Conservation (phyloP, 2,329 filamentous ascomycete genomes). For the Penicillium corylophilum region DNA sequence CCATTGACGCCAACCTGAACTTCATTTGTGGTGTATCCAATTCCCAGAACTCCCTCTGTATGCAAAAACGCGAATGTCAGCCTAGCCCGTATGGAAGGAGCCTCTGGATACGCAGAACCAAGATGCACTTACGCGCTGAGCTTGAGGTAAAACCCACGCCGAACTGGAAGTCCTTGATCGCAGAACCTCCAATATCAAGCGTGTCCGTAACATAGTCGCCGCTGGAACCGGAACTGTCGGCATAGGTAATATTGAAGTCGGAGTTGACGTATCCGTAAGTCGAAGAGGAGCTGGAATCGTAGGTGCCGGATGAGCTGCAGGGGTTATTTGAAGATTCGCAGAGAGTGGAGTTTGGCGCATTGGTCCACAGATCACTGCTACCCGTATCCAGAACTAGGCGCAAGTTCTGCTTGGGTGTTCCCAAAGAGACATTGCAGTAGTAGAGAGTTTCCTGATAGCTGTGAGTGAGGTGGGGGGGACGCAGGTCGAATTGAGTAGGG, state of each 20-base stretch:
- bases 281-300: conserved; percentile 61
- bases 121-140: conserved; percentile 41
- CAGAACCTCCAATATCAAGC: conserved; percentile 55
- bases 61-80: background rate
- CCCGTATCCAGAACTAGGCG: conserved; percentile 62
- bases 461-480: background rate
- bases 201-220: conserved; percentile 82
- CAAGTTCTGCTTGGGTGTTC: conserved; percentile 57
- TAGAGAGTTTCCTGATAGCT: conserved; percentile 53
- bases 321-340: conserved; percentile 43
- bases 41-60: conserved; percentile 74
- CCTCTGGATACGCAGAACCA: background rate
- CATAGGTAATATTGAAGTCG: conserved; percentile 84
- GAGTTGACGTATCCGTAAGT: conserved; percentile 72
- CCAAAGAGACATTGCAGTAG: conserved; percentile 57
- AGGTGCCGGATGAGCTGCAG: conserved; percentile 53
- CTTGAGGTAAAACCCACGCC: conserved; percentile 58
- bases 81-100: too few species aligned
- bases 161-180: conserved; percentile 56
- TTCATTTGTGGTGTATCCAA: conserved; percentile 80
- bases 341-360: conserved; percentile 50
- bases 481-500: background rate
- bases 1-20: conserved; percentile 50
- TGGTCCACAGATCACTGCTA: conserved; percentile 63
- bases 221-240: conserved; percentile 72